Evolutionary conservation across 371 early-diverging fungal species (phyloP).

Genomic region (Batkoa obscura): DNA sequence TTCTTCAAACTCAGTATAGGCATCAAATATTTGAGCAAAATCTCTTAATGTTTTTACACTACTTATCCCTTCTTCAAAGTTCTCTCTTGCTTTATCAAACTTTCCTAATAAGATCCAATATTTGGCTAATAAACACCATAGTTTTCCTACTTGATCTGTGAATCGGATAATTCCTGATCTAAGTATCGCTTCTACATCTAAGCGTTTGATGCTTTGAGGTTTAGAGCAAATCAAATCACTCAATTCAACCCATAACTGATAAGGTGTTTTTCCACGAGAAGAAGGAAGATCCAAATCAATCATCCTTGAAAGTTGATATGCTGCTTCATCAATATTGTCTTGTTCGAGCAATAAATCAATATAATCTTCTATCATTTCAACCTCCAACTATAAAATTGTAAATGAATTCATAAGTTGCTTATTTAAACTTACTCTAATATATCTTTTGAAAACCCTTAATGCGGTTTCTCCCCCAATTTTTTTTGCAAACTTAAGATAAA

Average conservation of each 20-base stretch:
- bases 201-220: conserved; percentile 34
- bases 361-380: conserved; percentile 46
- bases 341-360: conserved; percentile 45
- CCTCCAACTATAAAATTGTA: conserved; percentile 38
- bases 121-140: conserved; percentile 74
- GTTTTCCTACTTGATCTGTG: conserved; percentile 65
- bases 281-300: conserved; percentile 50
- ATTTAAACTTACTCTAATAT: conserved; percentile 38
- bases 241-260: conserved; percentile 73
- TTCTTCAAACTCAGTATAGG: conserved; percentile 84
- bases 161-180: conserved; percentile 74
- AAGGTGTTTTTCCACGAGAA: conserved; percentile 46
- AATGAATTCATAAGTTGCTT: no score
- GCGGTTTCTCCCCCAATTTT: conserved; percentile 66
- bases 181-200: conserved; percentile 63
- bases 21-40: conserved; percentile 89
- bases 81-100: conserved; percentile 68
- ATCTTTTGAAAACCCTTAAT: conserved; percentile 56
- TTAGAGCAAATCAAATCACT: conserved; percentile 65
- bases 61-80: conserved; percentile 81
- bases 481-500: conserved; percentile 64
- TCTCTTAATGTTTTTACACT: conserved; percentile 78
- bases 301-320: conserved; percentile 43
- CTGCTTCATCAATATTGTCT: conserved; percentile 69
- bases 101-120: conserved; percentile 60